Percentiles rank a stretch among this genome's conserved stretches.
phyloP scores from a whole-genome alignment of 352 stramenopile species.

The Phytopythium kandeliae region DNA sequence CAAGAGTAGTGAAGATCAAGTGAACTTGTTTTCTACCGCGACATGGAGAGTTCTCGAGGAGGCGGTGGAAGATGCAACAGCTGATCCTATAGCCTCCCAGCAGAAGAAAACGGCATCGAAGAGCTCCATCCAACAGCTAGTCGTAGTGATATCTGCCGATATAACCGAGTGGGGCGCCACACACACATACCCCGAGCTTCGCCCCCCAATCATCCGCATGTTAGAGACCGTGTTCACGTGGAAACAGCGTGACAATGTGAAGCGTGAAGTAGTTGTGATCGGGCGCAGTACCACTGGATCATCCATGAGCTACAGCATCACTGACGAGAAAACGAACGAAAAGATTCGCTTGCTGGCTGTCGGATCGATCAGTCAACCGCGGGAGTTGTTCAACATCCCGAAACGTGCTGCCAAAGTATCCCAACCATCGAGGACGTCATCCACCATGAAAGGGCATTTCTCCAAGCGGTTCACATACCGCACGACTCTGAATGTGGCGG shows the following conservation, averaged over 20 bases:
- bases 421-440: background rate
- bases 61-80: constrained; percentile 17
- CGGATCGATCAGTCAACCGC: constrained; percentile 46
- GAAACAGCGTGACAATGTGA: constrained; percentile 32
- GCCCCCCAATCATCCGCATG: constrained; percentile 36
- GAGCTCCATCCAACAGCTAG: constrained; percentile 35
- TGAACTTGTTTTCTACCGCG: constrained; percentile 42
- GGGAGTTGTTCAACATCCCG: constrained; percentile 11
- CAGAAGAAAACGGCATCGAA: background rate
- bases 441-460: constrained; percentile 43
- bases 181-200: constrained; percentile 26
- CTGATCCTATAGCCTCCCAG: constrained; percentile 9
- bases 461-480: constrained; percentile 71
- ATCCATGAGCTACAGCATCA: constrained; percentile 45
- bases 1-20: background rate
- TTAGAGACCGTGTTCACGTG: constrained; percentile 67
- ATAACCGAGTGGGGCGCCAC: constrained; percentile 31
- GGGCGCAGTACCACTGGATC: constrained; percentile 23
- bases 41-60: constrained; percentile 67
- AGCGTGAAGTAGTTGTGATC: constrained; percentile 37
- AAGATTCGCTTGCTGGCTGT: constrained; percentile 40
- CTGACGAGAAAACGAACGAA: constrained; percentile 56
- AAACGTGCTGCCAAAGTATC: constrained; percentile 2
- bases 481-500: constrained; percentile 10
- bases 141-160: constrained; percentile 47